Conservation (phyloP, 2,329 filamentous ascomycete genomes). For the Endothia cerciana region DNA sequence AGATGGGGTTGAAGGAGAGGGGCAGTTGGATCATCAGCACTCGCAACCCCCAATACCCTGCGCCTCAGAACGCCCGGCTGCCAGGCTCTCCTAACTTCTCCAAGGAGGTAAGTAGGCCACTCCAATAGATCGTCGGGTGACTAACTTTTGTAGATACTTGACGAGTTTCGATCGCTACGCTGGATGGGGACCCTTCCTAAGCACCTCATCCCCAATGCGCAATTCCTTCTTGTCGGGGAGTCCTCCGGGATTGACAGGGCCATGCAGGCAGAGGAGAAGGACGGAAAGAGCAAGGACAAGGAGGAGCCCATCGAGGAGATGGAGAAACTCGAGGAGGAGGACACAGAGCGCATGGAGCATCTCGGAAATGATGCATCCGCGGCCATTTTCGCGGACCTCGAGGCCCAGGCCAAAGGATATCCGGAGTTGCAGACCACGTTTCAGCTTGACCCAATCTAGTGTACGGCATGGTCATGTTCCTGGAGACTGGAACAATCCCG, state of each 20-base stretch:
- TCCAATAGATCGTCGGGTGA: background rate
- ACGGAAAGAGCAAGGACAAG: slow-evolving; percentile 60
- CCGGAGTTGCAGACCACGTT: slow-evolving; percentile 65
- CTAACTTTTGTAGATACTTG: slow-evolving; percentile 55
- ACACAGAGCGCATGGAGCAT: slow-evolving; percentile 65
- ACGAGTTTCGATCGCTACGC: slow-evolving; percentile 72
- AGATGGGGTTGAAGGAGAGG: slow-evolving; percentile 71
- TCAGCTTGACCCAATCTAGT: slow-evolving; percentile 21
- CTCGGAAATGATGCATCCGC: slow-evolving; percentile 51
- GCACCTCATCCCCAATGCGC: slow-evolving; percentile 74
- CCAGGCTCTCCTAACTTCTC: slow-evolving; percentile 71
- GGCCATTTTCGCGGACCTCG: slow-evolving; percentile 53
- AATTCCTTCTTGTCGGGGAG: slow-evolving; percentile 80
- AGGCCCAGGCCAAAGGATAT: slow-evolving; percentile 60
- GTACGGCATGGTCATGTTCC: too few relatives aligned
- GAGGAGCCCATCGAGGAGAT: slow-evolving; percentile 72
- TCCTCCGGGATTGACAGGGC: slow-evolving; percentile 60
- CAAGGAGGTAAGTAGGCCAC: slow-evolving; percentile 58
- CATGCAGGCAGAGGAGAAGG: slow-evolving; percentile 56
- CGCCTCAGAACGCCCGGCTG: slow-evolving; percentile 66
- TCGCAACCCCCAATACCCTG: slow-evolving; percentile 75
- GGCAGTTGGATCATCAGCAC: slow-evolving; percentile 80
- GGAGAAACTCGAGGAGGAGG: slow-evolving; percentile 75
- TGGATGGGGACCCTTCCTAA: slow-evolving; percentile 77
- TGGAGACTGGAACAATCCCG: too few relatives aligned